These are phyloP conservation scores for Eragrostis curvula DNA, from an alignment of 176 grass and related monocot species.

Conservation along the genomic window DNA sequence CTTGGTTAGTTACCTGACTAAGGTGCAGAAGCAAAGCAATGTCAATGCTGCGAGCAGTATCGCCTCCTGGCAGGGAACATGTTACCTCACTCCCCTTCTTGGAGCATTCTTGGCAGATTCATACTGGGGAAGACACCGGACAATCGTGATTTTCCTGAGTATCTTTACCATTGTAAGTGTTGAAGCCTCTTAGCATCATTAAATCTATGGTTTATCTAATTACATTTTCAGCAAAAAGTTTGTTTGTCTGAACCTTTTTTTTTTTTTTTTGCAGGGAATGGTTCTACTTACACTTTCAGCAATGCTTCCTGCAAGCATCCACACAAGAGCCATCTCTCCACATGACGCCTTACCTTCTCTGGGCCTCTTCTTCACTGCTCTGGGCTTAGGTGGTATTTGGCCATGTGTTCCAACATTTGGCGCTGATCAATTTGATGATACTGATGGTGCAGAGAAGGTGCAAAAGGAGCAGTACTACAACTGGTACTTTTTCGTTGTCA, in stretches of 20 bases:
- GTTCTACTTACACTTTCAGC: slow-evolving; percentile 46
- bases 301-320: slow-evolving; percentile 13
- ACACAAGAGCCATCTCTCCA: neutral
- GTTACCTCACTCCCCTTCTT: slow-evolving; percentile 64
- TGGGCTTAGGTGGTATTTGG: slow-evolving; percentile 65
- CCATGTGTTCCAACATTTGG: slow-evolving; percentile 72
- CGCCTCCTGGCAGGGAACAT: slow-evolving; percentile 64
- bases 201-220: no score
- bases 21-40: slow-evolving; percentile 60
- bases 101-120: slow-evolving; percentile 77
- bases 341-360: slow-evolving; percentile 43
- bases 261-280: slow-evolving; percentile 31
- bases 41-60: slow-evolving; percentile 56
- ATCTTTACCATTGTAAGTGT: slow-evolving; percentile 53
- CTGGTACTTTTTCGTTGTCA: slow-evolving; percentile 46
- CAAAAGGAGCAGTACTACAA: slow-evolving; percentile 55
- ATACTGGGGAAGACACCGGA: slow-evolving; percentile 67
- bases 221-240: no score
- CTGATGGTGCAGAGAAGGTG: slow-evolving; percentile 35
- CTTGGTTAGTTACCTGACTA: slow-evolving; percentile 66
- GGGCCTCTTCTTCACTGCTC: slow-evolving; percentile 64
- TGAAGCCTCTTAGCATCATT: neutral
- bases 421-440: slow-evolving; percentile 75
- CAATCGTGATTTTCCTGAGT: slow-evolving; percentile 46
- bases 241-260: neutral